These are phyloP conservation scores for Dalbergia oliveri DNA, from an alignment of 306 rosid species.

Conservation along the genomic window DNA sequence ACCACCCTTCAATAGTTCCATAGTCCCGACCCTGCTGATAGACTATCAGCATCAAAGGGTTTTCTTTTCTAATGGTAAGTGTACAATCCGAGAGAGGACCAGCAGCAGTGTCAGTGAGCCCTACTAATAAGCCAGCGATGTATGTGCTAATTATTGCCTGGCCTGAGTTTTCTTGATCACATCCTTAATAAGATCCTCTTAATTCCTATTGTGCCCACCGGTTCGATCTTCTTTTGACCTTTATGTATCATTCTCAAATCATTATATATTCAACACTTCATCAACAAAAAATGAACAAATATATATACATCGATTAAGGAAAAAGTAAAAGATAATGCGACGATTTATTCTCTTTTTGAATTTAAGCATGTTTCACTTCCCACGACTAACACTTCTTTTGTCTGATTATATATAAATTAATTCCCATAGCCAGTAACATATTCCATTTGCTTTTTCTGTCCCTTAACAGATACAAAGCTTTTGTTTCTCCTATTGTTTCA, in stretches of 20 bases:
- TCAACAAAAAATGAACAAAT: not conserved
- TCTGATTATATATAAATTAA: too few relatives aligned
- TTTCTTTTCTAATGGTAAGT: not conserved
- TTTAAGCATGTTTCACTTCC: too few relatives aligned
- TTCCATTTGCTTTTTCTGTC: too few relatives aligned
- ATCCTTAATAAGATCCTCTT: constrained; percentile 41
- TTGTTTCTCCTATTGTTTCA: too few relatives aligned
- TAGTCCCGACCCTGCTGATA: not conserved
- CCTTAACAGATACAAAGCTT: too few relatives aligned
- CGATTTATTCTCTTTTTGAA: too few relatives aligned
- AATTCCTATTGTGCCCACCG: constrained; percentile 41
- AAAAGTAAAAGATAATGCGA: too few relatives aligned
- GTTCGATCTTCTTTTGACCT: not conserved
- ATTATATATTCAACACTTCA: not conserved
- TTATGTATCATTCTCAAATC: not conserved
- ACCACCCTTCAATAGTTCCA: not conserved
- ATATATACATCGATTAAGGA: too few relatives aligned
- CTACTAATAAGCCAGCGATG: constrained; percentile 35
- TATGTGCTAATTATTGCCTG: constrained; percentile 55
- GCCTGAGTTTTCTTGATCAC: constrained; percentile 11
- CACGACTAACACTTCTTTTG: too few relatives aligned
- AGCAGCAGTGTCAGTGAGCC: constrained; percentile 33
- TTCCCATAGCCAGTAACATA: too few relatives aligned
- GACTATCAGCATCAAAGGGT: constrained; percentile 48
- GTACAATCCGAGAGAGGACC: constrained; percentile 52